Percentiles rank a stretch among this genome's conserved stretches.
Conservation (phyloP, 805 yeast genomes). For the Vanderwaltozyma verrucispora region DNA sequence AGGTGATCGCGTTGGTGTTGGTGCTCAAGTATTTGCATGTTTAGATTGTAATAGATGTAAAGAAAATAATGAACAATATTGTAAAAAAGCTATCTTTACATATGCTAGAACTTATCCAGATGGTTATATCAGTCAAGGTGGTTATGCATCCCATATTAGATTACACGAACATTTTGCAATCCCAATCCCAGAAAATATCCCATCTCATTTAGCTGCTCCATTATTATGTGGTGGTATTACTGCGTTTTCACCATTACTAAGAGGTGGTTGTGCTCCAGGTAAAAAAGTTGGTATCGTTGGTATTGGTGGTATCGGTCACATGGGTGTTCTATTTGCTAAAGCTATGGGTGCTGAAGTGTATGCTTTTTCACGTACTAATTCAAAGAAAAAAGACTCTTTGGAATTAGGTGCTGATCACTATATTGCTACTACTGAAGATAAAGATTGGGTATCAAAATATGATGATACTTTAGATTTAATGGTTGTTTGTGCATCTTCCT, state of each 20-base stretch:
- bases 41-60: slow-evolving; percentile 51
- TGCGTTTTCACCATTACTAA: slow-evolving; percentile 53
- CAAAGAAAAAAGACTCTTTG: slow-evolving; percentile 39
- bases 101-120: slow-evolving; percentile 36
- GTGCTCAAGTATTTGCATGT: slow-evolving; percentile 60
- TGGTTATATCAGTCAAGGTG: slow-evolving; percentile 48
- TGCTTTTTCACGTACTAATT: slow-evolving; percentile 41
- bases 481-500: slow-evolving; percentile 39
- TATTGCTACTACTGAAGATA: slow-evolving; percentile 42
- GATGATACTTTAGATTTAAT: slow-evolving; percentile 35
- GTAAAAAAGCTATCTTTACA: slow-evolving; percentile 40
- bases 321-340: slow-evolving; percentile 45
- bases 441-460: slow-evolving; percentile 31
- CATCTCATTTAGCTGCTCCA: slow-evolving; percentile 53
- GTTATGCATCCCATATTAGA: slow-evolving; percentile 54
- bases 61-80: slow-evolving; percentile 44
- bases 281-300: slow-evolving; percentile 44
- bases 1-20: slow-evolving; percentile 75
- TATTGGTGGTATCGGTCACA: slow-evolving; percentile 48
- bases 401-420: slow-evolving; percentile 44
- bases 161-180: slow-evolving; percentile 52
- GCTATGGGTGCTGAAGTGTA: slow-evolving; percentile 52
- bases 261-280: slow-evolving; percentile 41
- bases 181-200: slow-evolving; percentile 47
- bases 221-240: slow-evolving; percentile 73